Evolutionary conservation across 345 rosid genomes (phyloP).

Genomic region (Aethionema arabicum): DNA sequence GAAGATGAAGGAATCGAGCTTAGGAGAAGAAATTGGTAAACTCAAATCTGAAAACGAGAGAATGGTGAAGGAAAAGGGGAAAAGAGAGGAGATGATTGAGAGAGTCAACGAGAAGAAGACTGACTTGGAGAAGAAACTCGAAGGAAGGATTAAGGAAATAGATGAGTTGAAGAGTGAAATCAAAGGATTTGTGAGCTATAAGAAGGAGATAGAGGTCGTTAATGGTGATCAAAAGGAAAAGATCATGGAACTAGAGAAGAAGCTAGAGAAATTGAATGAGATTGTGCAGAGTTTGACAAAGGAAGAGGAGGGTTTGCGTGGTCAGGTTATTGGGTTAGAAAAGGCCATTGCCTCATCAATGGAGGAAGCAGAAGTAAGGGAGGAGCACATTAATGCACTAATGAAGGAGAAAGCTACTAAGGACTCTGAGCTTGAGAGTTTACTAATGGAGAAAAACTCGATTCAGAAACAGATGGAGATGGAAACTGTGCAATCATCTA

Average conservation of each 20-base stretch:
- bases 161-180: conserved; percentile 42
- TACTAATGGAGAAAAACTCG: conserved; percentile 39
- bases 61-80: conserved; percentile 41
- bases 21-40: conserved; percentile 44
- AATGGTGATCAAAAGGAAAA: conserved; percentile 30
- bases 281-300: conserved; percentile 35
- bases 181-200: conserved; percentile 40
- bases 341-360: conserved; percentile 40
- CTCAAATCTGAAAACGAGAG: conserved; percentile 36
- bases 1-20: conserved; percentile 37
- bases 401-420: conserved; percentile 41
- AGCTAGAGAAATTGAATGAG: conserved; percentile 34
- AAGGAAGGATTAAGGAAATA: conserved; percentile 32
- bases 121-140: conserved; percentile 39
- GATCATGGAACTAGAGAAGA: conserved; percentile 48
- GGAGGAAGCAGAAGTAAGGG: conserved; percentile 43
- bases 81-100: conserved; percentile 33
- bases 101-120: conserved; percentile 36
- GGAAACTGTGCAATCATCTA: conserved; percentile 30
- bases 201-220: conserved; percentile 45
- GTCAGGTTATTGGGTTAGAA: conserved; percentile 49
- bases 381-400: conserved; percentile 41
- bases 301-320: conserved; percentile 45
- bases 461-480: conserved; percentile 31
- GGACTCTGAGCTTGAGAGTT: conserved; percentile 39